phyloP scores from a whole-genome alignment of 805 yeast species.

The Ogataea pilisensis region DNA sequence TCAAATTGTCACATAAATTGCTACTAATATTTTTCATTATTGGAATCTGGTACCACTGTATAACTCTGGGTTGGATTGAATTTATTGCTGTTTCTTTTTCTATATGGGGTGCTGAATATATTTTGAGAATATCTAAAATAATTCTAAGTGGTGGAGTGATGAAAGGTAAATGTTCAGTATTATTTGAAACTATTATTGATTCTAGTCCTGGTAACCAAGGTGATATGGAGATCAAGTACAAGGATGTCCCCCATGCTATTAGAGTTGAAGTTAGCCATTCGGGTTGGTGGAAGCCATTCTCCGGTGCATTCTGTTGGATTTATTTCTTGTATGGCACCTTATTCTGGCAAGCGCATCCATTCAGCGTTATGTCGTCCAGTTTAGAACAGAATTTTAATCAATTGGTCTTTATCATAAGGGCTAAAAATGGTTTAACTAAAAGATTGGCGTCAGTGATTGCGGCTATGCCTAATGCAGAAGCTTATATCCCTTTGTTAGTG shows the following conservation, averaged over 20 bases:
- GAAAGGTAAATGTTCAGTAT: conserved; percentile 40
- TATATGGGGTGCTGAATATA: conserved; percentile 69
- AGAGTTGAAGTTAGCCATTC: conserved; percentile 50
- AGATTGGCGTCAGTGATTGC: conserved; percentile 32
- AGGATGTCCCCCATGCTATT: conserved; percentile 35
- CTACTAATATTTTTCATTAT: conserved; percentile 38
- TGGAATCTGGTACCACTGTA: conserved; percentile 45
- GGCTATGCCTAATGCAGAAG: conserved; percentile 31
- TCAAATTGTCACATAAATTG: conserved; percentile 40
- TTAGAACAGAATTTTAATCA: conserved; percentile 40
- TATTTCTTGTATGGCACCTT: conserved; percentile 41
- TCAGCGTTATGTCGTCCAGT: conserved; percentile 45
- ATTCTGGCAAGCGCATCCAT: conserved; percentile 70
- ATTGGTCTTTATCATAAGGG: conserved; percentile 41
- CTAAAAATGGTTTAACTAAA: conserved; percentile 51
- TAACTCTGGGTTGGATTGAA: conserved; percentile 45
- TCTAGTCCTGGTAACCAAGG: not conserved
- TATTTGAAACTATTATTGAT: conserved; percentile 16
- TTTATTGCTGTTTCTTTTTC: conserved; percentile 52
- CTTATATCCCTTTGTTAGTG: conserved; percentile 39
- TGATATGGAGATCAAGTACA: conserved; percentile 1
- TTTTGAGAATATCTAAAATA: conserved; percentile 52
- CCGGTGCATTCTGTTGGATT: conserved; percentile 63
- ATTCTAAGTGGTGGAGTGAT: conserved; percentile 56
- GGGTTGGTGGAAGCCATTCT: conserved; percentile 47